Evolutionary conservation across 208 protist genomes (phyloP), one percentile per base, ranked within the genome.

Genomic region (Crithidia sp.): DNA sequence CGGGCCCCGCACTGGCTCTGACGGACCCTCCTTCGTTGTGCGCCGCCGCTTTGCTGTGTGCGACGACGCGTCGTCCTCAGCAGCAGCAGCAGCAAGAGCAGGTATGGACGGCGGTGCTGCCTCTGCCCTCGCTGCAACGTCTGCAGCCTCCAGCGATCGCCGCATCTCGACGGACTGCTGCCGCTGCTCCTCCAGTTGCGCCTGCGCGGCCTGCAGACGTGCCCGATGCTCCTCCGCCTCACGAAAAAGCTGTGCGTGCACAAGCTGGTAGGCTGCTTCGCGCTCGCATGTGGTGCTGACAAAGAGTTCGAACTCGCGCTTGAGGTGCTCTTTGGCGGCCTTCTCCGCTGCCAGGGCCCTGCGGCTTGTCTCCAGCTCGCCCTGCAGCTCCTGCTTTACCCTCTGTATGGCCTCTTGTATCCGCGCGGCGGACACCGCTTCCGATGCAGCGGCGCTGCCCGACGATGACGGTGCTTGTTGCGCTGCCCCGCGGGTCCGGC

Each of bases 221-320:
- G 49, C 69, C 56, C 75, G 53, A n/a, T 81, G 68, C 74, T 84
- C 83, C 66, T 78, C 81, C 55, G 90, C 40, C 62, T 95, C 86
- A 13, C 69, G 80, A 54, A 79, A 73, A 2, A 86, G 45, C n/a
- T 69, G 58, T 16, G 59, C 43, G 74, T 91, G 87, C 6, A 93
- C 84, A 41, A 83, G 59, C 70, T 85, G 83, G 67, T 89, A 95
- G 7, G 64, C 86, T 41, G 81, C 85, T 74, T 95, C 87, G 8
- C 90, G 83, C 83, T 95, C 87, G 61, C 79, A 84, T 10, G 81
- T 76, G 52, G 80, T 76, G 16, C 74, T 82, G 19, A 91, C 86
- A 67, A 95, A 95, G 5, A 78, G 67, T 68, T 92, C 85, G 65
- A 95, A 92, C 49, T 86, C 74, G 13, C 77, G 62, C 52, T 81